Evolutionary conservation across 2,329 filamentous ascomycete species (phyloP).

Genomic region (Moelleriella libera): DNA sequence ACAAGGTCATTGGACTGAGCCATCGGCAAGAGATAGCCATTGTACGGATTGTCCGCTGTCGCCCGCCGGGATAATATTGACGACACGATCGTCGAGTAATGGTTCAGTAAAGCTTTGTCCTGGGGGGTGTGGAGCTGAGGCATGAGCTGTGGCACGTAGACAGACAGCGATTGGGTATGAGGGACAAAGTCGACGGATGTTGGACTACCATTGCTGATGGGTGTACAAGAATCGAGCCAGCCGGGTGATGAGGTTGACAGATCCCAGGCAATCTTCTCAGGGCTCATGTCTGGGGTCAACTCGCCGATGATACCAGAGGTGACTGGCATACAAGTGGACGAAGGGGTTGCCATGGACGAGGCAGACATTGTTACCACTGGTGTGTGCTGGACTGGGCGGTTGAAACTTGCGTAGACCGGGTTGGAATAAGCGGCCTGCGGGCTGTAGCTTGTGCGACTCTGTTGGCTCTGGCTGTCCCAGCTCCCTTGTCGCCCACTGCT

Average conservation of each 20-base stretch:
- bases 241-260: conserved; percentile 7
- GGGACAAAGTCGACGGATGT: conserved; percentile 8
- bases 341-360: conserved; percentile 2
- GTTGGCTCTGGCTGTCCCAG: conserved; percentile 6
- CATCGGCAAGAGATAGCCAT: conserved; percentile 17
- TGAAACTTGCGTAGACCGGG: conserved; percentile 1
- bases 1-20: conserved; percentile 17
- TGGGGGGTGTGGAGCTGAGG: conserved; percentile 14
- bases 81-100: conserved; percentile 19
- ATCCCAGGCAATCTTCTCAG: conserved; percentile 10
- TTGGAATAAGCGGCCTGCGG: not conserved
- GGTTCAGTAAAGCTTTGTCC: conserved; percentile 18
- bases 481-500: conserved; percentile 5
- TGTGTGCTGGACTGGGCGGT: conserved; percentile 2
- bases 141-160: conserved; percentile 15
- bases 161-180: conserved; percentile 8
- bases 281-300: conserved; percentile 8
- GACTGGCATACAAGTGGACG: conserved; percentile 1
- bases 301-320: conserved; percentile 4
- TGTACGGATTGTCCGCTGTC: conserved; percentile 15
- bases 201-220: conserved; percentile 11
- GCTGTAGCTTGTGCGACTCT: conserved; percentile 2
- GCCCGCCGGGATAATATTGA: conserved; percentile 16
- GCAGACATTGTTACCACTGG: conserved; percentile 3
- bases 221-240: conserved; percentile 12